These are phyloP conservation scores for Nothophaeocryptopus gaeumannii DNA, from an alignment of 2,329 filamentous ascomycete genomes.

Conservation along the genomic window DNA sequence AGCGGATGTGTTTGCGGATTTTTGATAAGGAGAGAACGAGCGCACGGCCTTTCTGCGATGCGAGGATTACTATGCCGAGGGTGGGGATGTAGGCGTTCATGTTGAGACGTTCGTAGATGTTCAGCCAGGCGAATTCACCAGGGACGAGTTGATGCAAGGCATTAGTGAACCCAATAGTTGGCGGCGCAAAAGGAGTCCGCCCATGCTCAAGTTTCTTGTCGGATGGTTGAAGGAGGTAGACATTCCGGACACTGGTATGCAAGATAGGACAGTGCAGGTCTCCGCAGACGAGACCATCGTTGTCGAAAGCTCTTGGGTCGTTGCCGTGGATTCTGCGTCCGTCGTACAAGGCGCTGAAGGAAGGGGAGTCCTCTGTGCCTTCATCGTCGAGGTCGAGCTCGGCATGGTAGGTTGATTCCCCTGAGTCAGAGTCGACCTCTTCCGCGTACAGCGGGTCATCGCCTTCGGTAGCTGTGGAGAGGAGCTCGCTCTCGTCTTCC, in stretches of 20 bases:
- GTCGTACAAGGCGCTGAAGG: constrained; percentile 26
- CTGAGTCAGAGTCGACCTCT: background rate
- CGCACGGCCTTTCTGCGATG: constrained; percentile 64
- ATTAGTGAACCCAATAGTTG: constrained; percentile 38
- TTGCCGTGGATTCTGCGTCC: constrained; percentile 29
- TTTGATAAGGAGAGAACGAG: constrained; percentile 60
- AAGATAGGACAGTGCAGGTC: constrained; percentile 42
- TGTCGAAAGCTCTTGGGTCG: constrained; percentile 27
- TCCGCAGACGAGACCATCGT: constrained; percentile 27
- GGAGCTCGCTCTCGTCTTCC: background rate
- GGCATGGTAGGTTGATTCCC: constrained; percentile 4
- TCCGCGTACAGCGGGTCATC: background rate
- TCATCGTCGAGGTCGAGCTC: constrained; percentile 22
- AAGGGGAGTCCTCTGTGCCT: constrained; percentile 26
- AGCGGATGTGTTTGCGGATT: constrained; percentile 12
- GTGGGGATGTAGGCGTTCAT: constrained; percentile 65
- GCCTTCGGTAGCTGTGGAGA: background rate
- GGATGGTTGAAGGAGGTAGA: constrained; percentile 44
- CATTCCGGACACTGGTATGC: constrained; percentile 40
- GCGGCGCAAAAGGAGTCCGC: constrained; percentile 22
- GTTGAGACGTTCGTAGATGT: constrained; percentile 54
- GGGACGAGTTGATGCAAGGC: constrained; percentile 34
- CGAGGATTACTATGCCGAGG: constrained; percentile 66
- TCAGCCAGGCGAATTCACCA: constrained; percentile 29
- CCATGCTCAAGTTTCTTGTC: constrained; percentile 3